Percentiles rank a stretch among this genome's conserved stretches.
phyloP scores from a whole-genome alignment of 2,329 filamentous ascomycete genomes.

The Hortaea sp. region DNA sequence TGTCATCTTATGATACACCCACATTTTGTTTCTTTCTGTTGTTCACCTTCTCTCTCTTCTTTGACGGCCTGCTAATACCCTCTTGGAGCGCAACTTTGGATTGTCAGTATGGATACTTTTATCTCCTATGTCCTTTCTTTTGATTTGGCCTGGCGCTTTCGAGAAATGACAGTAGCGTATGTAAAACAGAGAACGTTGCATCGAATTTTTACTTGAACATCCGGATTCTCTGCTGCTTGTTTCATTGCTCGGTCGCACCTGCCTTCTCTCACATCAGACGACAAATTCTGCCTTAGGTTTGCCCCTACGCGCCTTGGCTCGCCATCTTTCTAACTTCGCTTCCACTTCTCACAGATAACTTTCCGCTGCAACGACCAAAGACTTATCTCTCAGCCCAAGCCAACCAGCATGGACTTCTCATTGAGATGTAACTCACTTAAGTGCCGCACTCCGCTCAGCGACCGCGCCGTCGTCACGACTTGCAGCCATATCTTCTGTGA shows the following conservation, averaged over 20 bases:
- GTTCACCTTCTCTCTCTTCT: not conserved
- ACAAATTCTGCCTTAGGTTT: too few species aligned
- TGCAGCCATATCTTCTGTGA: slow-evolving; percentile 89
- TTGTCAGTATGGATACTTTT: not conserved
- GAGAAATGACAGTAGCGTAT: too few species aligned
- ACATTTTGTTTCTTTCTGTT: not conserved
- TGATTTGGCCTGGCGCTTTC: not conserved
- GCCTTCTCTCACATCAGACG: too few species aligned
- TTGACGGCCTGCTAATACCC: not conserved
- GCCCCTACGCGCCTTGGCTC: too few species aligned
- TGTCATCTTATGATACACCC: not conserved
- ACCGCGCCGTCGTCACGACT: slow-evolving; percentile 73
- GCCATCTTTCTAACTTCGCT: too few species aligned
- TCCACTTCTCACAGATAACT: too few species aligned
- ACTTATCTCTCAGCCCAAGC: too few species aligned
- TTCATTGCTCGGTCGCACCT: too few species aligned
- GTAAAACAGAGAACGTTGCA: too few species aligned
- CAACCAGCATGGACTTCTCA: slow-evolving; percentile 55
- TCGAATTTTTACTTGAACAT: too few species aligned
- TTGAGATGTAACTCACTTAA: slow-evolving; percentile 72
- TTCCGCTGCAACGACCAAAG: too few species aligned
- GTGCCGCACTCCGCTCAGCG: slow-evolving; percentile 59
- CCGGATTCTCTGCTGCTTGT: too few species aligned
- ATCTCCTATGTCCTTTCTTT: not conserved
- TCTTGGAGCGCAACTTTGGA: not conserved